A percentile compares a stretch with the other conserved stretches of the same genome.
phyloP scores from a whole-genome alignment of 2,329 filamentous ascomycete species.

The Talaromyces pinophilus region DNA sequence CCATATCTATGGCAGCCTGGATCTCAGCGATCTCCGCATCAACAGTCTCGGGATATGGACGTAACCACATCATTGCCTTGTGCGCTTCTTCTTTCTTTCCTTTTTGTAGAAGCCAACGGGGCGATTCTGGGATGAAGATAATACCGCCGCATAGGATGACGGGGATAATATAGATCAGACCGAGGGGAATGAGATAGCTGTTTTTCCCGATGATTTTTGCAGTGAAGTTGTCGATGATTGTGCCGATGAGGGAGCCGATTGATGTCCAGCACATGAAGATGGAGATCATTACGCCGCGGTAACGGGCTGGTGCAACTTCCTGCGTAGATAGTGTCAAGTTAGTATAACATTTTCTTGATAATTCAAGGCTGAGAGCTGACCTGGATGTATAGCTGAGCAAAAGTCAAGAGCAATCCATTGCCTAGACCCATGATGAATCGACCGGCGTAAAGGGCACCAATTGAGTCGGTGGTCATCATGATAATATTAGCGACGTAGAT shows the following conservation, averaged over 20 bases:
- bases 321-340: conserved; percentile 24
- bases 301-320: conserved; percentile 54
- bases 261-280: conserved; percentile 54
- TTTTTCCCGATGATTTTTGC: conserved; percentile 41
- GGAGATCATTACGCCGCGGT: conserved; percentile 52
- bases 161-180: conserved; percentile 50
- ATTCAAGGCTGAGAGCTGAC: background rate
- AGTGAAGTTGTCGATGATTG: conserved; percentile 48
- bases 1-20: background rate
- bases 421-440: conserved; percentile 2
- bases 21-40: background rate
- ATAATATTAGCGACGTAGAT: background rate
- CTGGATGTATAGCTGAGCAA: conserved; percentile 2
- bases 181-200: conserved; percentile 32
- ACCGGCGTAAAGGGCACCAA: background rate
- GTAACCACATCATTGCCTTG: conserved; percentile 41
- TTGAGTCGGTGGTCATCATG: conserved; percentile 1
- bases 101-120: conserved; percentile 46
- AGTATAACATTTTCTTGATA: background rate
- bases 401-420: background rate
- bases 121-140: conserved; percentile 51
- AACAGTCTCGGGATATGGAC: conserved; percentile 35
- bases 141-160: conserved; percentile 49
- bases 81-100: conserved; percentile 34
- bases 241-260: conserved; percentile 49